Evolutionary conservation across 2,329 filamentous ascomycete species (phyloP), one percentile per base, ranked within the genome.

Genomic region (Fusarium tjaetaba): DNA sequence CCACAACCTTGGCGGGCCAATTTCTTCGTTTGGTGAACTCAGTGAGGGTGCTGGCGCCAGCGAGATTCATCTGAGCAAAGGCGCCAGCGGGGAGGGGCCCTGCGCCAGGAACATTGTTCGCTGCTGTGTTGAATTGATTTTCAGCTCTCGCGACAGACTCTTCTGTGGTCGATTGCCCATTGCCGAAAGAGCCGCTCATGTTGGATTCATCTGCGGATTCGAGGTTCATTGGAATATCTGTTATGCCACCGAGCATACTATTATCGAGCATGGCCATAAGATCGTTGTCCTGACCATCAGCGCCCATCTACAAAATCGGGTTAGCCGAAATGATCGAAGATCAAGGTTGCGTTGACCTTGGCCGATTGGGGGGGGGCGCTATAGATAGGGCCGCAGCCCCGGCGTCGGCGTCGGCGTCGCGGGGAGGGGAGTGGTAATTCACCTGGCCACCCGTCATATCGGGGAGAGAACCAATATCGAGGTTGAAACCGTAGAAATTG

Each of bases 1-100:
- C 94, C 30, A 98, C 89, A 18, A 97, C 92, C 74, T 94, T 92
- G 80, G 95, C 93, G 22, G 94, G 93, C 96, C 96, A 98, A 80
- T 96, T 89, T 68, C 87, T 84, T 76, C 88, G 83, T 81, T 90
- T 90, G 49, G 88, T 90, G 70, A 90, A 90, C 79, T 90, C 88
- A 68, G 87, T 89, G 71, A 90, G 77, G 22, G 85, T 86, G 77
- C 81, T 87, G 61, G 81, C 81, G 69, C 79, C 80, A 30, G 81
- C 78, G 30, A 81, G 67, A 70, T 76, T 76, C 70, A 78, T 74
- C 55, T 82, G 79, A 58, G 78, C 75, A 65, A 84, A 83, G 59
- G 80, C 79, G 38, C 81, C 80, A 28, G 83, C 81, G 20, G 86
- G 84, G 38, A 83, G 68, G n/a, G 84, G 83, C 32, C 84, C 83